These are phyloP conservation scores for Trichoderma arundinaceum DNA, from an alignment of 2,329 filamentous ascomycete genomes.

Conservation along the genomic window DNA sequence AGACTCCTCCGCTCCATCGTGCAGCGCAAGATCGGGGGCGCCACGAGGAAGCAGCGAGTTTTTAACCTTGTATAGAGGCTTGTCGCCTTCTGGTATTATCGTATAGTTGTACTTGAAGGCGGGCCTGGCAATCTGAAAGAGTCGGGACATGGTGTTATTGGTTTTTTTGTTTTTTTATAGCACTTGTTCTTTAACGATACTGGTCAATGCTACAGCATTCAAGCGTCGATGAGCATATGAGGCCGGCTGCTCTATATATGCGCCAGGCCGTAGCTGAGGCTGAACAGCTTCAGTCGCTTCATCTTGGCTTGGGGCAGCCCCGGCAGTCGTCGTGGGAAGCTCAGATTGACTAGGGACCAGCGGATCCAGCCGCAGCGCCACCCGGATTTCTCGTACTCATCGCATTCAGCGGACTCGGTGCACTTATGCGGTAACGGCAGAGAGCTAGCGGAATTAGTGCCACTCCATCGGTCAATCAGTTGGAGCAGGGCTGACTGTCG, in stretches of 20 bases:
- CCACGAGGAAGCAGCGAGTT: background rate
- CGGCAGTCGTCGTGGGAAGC: background rate
- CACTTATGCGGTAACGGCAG: slow-evolving; percentile 5
- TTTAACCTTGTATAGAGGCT: slow-evolving; percentile 30
- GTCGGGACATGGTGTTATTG: slow-evolving; percentile 4
- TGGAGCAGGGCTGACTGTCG: background rate
- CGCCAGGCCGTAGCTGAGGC: slow-evolving; percentile 2
- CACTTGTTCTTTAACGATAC: background rate
- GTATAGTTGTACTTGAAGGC: slow-evolving; percentile 25
- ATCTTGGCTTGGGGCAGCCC: background rate
- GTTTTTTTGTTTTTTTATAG: background rate
- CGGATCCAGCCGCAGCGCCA: background rate
- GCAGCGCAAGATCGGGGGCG: slow-evolving; percentile 33
- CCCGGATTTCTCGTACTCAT: slow-evolving; percentile 24
- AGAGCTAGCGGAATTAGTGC: slow-evolving; percentile 1
- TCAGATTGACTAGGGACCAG: background rate
- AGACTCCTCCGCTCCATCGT: slow-evolving; percentile 27
- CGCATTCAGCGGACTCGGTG: slow-evolving; percentile 22
- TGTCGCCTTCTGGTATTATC: slow-evolving; percentile 15
- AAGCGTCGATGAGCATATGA: background rate
- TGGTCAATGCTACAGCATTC: background rate
- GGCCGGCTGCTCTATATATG: slow-evolving; percentile 6
- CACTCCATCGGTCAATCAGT: background rate
- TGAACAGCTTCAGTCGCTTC: background rate
- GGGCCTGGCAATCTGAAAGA: slow-evolving; percentile 13